Evolutionary conservation across 306 rosid species (phyloP).

Genomic region (Casuarina equisetifolia): DNA sequence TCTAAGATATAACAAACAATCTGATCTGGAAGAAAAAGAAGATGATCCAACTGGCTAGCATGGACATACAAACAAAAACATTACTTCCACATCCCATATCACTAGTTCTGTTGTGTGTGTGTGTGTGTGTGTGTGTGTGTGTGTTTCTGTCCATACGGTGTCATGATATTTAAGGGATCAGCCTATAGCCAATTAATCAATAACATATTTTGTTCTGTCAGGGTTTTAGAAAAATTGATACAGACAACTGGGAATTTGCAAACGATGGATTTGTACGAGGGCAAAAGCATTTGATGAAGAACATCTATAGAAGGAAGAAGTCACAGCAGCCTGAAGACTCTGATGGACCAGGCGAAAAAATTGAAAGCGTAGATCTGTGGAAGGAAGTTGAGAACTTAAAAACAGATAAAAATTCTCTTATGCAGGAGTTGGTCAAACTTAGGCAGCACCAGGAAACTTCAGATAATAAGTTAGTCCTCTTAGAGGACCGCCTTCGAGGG

Average conservation of each 20-base stretch:
- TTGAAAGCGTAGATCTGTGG: conserved; percentile 40
- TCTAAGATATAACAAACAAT: neutral
- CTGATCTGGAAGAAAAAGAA: neutral
- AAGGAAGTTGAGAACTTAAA: conserved; percentile 88
- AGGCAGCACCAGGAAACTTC: conserved; percentile 81
- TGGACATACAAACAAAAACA: neutral
- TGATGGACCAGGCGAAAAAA: conserved; percentile 39
- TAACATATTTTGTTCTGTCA: conserved; percentile 33
- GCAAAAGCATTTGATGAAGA: conserved; percentile 74
- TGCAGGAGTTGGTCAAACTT: conserved; percentile 80
- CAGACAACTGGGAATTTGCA: conserved; percentile 88
- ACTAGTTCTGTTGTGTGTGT: neutral
- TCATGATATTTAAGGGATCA: neutral
- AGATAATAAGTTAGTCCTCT: conserved; percentile 53
- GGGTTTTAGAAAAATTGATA: conserved; percentile 93
- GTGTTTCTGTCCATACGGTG: neutral
- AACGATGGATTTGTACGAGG: conserved; percentile 71
- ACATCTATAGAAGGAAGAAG: conserved; percentile 69
- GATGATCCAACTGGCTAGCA: neutral
- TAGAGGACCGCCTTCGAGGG: conserved; percentile 72
- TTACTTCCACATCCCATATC: neutral
- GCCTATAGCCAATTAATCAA: conserved; percentile 3
- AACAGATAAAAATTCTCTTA: conserved; percentile 58
- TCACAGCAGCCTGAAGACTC: conserved; percentile 39
- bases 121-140: neutral